phyloP scores from a whole-genome alignment of 23 red algal genomes.

The Agarophyton chilense region DNA sequence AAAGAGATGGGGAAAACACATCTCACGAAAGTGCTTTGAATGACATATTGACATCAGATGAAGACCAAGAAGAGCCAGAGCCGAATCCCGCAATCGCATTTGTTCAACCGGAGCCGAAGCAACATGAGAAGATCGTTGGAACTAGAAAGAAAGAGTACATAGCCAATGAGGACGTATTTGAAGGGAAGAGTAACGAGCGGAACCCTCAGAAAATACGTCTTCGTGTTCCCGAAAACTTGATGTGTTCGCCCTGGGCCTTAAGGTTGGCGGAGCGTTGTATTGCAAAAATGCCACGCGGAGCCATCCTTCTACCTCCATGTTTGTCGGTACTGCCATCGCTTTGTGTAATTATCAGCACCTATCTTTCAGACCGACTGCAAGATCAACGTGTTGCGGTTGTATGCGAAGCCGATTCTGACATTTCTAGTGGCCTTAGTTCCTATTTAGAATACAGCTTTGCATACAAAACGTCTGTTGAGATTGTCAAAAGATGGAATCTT shows the following conservation, averaged over 20 bases:
- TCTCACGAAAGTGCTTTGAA: conserved; percentile 4
- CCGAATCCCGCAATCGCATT: neutral
- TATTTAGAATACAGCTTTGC: conserved; percentile 37
- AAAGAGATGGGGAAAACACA: neutral
- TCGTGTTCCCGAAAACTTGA: conserved; percentile 36
- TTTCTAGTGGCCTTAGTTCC: conserved; percentile 13
- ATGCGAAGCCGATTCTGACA: conserved; percentile 41
- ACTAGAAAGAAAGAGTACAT: neutral
- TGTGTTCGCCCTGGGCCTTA: conserved; percentile 39
- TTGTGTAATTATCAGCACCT: conserved; percentile 12
- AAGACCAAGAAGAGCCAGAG: neutral
- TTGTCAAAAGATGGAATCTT: conserved; percentile 5
- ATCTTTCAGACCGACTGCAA: neutral
- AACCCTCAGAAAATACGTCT: neutral
- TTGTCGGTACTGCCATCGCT: conserved; percentile 39
- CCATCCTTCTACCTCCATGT: conserved; percentile 28
- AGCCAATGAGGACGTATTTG: neutral
- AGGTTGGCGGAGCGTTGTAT: conserved; percentile 25
- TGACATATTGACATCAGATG: conserved; percentile 12
- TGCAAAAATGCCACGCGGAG: conserved; percentile 7
- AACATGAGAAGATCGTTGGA: neutral
- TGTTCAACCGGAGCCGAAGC: neutral
- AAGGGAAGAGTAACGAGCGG: neutral
- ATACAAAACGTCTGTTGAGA: conserved; percentile 32
- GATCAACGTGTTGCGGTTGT: conserved; percentile 42